phyloP scores from a whole-genome alignment of 129 eudicot species.

The Mikania micrantha region DNA sequence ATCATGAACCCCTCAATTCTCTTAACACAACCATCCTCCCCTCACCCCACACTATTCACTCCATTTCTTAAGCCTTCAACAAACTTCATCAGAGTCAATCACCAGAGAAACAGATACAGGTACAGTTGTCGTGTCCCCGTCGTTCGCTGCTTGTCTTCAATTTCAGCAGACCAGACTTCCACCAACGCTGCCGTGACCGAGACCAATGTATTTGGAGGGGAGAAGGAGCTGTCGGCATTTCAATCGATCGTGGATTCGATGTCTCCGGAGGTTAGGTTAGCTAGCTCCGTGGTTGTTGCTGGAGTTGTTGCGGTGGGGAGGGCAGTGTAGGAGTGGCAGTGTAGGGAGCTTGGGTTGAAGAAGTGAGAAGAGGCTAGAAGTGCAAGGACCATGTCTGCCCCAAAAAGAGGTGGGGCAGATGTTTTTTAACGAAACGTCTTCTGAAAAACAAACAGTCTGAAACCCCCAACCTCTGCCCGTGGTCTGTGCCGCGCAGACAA shows the following conservation, averaged over 20 bases:
- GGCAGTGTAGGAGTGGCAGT: too few species aligned
- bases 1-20: slow-evolving; percentile 57
- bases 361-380: too few species aligned
- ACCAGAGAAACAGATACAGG: slow-evolving; percentile 5
- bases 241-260: slow-evolving; percentile 58
- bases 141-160: slow-evolving; percentile 26
- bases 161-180: slow-evolving; percentile 20
- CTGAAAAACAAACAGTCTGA: too few species aligned
- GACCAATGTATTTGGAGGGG: slow-evolving; percentile 55
- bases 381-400: too few species aligned
- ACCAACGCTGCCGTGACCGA: slow-evolving; percentile 8
- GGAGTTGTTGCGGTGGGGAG: slow-evolving; percentile 83
- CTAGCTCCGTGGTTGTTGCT: slow-evolving; percentile 59
- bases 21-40: slow-evolving; percentile 34
- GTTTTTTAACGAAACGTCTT: too few species aligned
- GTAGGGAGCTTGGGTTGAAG: too few species aligned
- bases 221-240: slow-evolving; percentile 55
- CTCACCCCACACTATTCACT: slow-evolving; percentile 27
- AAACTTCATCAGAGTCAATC: slow-evolving; percentile 14
- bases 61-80: slow-evolving; percentile 31
- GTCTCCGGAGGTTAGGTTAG: slow-evolving; percentile 70
- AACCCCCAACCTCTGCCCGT: too few species aligned
- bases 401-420: too few species aligned
- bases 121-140: slow-evolving; percentile 19
- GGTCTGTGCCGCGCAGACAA: too few species aligned